phyloP scores from a whole-genome alignment of 2,329 filamentous ascomycete genomes.

The Davidsoniella neocaledoniae region DNA sequence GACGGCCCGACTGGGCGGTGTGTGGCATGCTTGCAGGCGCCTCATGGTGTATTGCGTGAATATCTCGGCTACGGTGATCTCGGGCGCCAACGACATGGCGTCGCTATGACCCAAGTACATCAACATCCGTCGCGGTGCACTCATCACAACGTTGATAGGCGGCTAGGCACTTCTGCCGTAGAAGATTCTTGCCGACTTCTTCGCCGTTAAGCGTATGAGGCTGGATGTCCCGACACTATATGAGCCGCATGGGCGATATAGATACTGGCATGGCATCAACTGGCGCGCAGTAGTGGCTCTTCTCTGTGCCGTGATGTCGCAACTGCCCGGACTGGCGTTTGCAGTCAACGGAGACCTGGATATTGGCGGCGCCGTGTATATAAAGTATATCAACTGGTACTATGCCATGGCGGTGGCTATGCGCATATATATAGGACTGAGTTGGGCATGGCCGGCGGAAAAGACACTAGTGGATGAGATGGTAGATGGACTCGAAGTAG shows the following conservation, averaged over 20 bases:
- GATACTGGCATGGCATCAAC: constrained; percentile 30
- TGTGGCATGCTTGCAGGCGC: constrained; percentile 28
- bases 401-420: background rate
- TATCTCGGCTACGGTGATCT: constrained; percentile 38
- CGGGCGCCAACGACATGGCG: constrained; percentile 38
- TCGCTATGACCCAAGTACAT: constrained; percentile 34
- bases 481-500: too few relatives aligned
- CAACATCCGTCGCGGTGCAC: constrained; percentile 38
- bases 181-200: constrained; percentile 50
- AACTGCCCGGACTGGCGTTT: constrained; percentile 36
- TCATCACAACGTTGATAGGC: constrained; percentile 34
- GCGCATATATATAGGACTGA: background rate
- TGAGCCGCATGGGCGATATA: constrained; percentile 28
- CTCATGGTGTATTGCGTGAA: constrained; percentile 40
- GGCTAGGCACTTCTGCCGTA: constrained; percentile 46
- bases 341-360: constrained; percentile 20
- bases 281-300: constrained; percentile 43
- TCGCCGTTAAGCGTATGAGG: constrained; percentile 37
- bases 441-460: too few relatives aligned
- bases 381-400: constrained; percentile 3
- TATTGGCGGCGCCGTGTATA: constrained; percentile 2
- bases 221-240: constrained; percentile 25
- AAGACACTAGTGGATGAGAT: too few relatives aligned
- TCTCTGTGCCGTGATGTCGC: constrained; percentile 37
- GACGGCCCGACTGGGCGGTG: constrained; percentile 25